Evolutionary conservation across 2,329 filamentous ascomycete genomes (phyloP), one percentile per base, ranked within the genome.

Genomic region (Pseudopyrenochaeta lycopersici): DNA sequence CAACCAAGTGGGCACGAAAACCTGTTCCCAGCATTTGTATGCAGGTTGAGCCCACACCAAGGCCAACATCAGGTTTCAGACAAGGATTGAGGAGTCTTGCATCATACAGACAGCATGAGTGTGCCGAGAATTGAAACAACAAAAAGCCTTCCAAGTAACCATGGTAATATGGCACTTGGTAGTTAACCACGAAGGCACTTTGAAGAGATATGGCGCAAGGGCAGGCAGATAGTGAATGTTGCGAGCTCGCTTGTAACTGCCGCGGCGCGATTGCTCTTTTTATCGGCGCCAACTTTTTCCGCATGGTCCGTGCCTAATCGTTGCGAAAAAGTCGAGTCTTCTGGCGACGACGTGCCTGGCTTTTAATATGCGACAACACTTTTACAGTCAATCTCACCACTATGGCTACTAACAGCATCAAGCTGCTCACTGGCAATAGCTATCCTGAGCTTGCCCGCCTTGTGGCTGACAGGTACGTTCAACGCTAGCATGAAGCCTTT

Each of bases 381-480:
- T 30, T 49, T 60, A 50, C 56, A 35, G 18, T 47, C 54, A 41
- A 46, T 42, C 52, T 49, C 49, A 58, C 51, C 60, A 62, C 44
- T 54, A 90, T 91, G 88, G 84, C 88, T 64, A 84, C 86, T 59
- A 91, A 90, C 78, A 88, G 85, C 32, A 90, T 91, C 74, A 91
- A 91, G 77, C 79, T 91, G 60, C 80, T 91, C 74, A 90, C 88
- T 67, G 88, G 88, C 66, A 90, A 90, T 80, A 90, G 87, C 76
- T 89, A 91, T 73, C 88, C 88, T 6, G 83, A 88, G 76, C 84
- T 91, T 53, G 88, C 88, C 33, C 86, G 88, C 71, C 80, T 87
- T 61, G 88, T 91, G 55, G 87, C 88, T 64, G 84, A 86, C 67
- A 81, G 87, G 87, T 89, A 80, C 59, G 79, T 72, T 42, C 33